Base-by-base conservation (phyloP, 495 filamentous ascomycete species). In the Pyronema omphalodes region DNA sequence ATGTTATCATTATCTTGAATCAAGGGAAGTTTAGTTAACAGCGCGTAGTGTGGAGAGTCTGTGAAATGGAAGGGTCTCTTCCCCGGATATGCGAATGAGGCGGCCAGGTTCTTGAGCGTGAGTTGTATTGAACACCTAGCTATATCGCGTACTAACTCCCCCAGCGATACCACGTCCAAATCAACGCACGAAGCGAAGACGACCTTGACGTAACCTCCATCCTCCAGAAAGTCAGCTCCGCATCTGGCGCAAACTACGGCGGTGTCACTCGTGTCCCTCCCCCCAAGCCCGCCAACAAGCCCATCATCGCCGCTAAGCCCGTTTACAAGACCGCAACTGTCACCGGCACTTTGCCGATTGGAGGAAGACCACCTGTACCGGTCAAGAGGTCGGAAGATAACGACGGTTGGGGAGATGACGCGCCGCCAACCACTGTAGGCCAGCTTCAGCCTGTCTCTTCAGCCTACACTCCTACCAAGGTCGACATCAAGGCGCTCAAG, bases 51-150 rank as follows among this genome's bases (percentile, higher is more conserved):
- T 66, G 91, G 91, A 41, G 88, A 93, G 60, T 93, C 93, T 54
- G 91, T 99, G 71, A 75, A 88, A 60, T 95, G 88, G 12, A 96
- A 96, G 66, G 91, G 91, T 19, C 96, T 96, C 66, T 99, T 96
- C 63, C 95, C 86, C 36, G 94, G 87, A 64, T 88, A 99, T 70
- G 67, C 88, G 15, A 79, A 85, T 55, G 79, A 85, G 14, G 86
- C 95, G 29, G 80, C 86, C 34, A 94, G 93, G 67, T 73, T 94
- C 54, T 74, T 99, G 23, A 88, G 94, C 71, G 79, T 82, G 69
- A 69, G 74, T 66, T 41, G 34, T 51, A 44, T 47, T 45, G 17
- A 19, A n/a, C 35, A 40, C 17, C 51, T 57, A 29, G 5, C 18
- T 14, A 18, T 34, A 15, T 52, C 37, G 19, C 6, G 12, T 34